Percentiles rank a stretch among this genome's conserved stretches.
Conservation (phyloP, 2,329 filamentous ascomycete genomes). For the Calonectria hawksworthii region DNA sequence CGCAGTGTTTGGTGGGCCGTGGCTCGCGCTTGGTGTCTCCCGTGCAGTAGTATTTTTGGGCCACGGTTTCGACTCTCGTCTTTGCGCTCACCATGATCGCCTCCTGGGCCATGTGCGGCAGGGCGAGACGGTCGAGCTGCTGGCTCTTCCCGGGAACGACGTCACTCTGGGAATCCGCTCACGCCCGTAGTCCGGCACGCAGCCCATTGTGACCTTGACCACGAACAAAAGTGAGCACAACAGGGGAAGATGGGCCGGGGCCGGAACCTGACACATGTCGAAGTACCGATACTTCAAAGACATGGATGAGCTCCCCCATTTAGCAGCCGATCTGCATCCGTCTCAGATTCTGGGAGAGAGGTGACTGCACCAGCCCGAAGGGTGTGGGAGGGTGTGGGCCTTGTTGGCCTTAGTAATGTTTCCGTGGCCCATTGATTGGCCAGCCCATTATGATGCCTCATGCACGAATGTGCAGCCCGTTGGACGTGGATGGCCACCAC, state of each 20-base stretch:
- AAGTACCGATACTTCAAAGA: constrained; percentile 45
- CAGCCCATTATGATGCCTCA: constrained; percentile 38
- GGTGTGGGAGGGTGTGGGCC: constrained; percentile 41
- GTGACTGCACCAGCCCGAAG: constrained; percentile 47
- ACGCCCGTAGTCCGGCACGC: constrained; percentile 16
- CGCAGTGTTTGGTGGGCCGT: constrained; percentile 44
- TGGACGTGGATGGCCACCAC: constrained; percentile 44
- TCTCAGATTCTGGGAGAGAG: constrained; percentile 52
- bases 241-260: constrained; percentile 42
- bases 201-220: constrained; percentile 38
- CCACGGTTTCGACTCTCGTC: neutral
- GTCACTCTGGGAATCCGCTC: constrained; percentile 8
- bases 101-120: neutral
- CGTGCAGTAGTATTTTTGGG: constrained; percentile 9
- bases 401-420: constrained; percentile 38
- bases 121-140: neutral
- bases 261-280: constrained; percentile 46
- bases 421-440: constrained; percentile 35
- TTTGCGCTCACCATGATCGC: neutral
- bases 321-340: constrained; percentile 53
- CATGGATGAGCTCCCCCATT: constrained; percentile 44
- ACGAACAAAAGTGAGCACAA: constrained; percentile 38
- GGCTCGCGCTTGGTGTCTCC: constrained; percentile 24
- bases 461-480: constrained; percentile 43
- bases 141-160: constrained; percentile 4